Percentiles rank a stretch among this genome's conserved stretches.
phyloP scores from a whole-genome alignment of 148 eudicot genomes.

The Rhododendron ferrugineum region DNA sequence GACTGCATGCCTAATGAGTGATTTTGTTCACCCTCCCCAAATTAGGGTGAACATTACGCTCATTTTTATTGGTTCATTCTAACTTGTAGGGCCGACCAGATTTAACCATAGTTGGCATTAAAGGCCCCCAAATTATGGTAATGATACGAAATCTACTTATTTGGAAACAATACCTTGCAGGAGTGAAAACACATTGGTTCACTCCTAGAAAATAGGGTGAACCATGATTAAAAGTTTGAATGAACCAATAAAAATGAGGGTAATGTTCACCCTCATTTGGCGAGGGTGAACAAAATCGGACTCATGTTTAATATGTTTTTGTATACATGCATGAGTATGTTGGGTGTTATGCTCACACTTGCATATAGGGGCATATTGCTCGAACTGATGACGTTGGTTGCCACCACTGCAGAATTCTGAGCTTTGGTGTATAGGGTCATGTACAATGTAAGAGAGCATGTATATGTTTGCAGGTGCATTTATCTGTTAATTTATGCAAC shows the following conservation, averaged over 20 bases:
- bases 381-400: background rate
- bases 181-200: background rate
- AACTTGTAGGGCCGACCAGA: background rate
- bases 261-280: too few species aligned
- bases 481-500: background rate
- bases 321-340: background rate
- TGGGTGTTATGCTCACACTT: background rate
- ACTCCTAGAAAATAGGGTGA: background rate
- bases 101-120: background rate
- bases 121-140: background rate
- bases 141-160: background rate
- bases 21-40: background rate
- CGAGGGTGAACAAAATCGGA: background rate
- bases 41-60: background rate
- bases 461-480: background rate
- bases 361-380: background rate
- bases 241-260: too few species aligned
- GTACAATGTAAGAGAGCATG: background rate
- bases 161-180: background rate
- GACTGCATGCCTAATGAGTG: background rate
- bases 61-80: background rate
- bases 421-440: background rate
- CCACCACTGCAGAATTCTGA: background rate
- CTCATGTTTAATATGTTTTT: background rate
- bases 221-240: too few species aligned